Percentiles rank a stretch among this genome's conserved stretches.
These are phyloP conservation scores for Mollisiaceae sp. DNA, from an alignment of 2,329 filamentous ascomycete species.

Conservation along the genomic window DNA sequence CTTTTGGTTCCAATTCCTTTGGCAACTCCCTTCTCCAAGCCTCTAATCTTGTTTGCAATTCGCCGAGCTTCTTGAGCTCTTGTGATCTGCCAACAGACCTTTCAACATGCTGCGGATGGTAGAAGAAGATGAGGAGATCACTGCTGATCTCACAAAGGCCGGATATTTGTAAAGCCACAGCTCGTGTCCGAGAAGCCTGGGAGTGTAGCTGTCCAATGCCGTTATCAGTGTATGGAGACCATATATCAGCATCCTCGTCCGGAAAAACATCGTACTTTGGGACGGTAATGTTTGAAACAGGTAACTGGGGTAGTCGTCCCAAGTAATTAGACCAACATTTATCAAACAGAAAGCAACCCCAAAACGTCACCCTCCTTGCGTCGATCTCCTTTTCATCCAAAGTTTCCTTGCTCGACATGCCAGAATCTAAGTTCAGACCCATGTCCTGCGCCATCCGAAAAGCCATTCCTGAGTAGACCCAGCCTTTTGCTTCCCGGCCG, in stretches of 20 bases:
- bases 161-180: conserved; percentile 80
- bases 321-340: conserved; percentile 99
- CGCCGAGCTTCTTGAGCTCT: conserved; percentile 90
- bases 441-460: conserved; percentile 97
- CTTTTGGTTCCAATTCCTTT: conserved; percentile 84
- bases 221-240: conserved; percentile 87
- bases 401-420: conserved; percentile 63
- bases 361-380: conserved; percentile 89
- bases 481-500: conserved; percentile 91
- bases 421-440: conserved; percentile 84
- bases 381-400: conserved; percentile 86
- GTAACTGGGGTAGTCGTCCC: conserved; percentile 86
- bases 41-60: conserved; percentile 87
- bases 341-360: conserved; percentile 98
- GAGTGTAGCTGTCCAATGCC: conserved; percentile 74
- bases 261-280: conserved; percentile 92
- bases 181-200: conserved; percentile 83
- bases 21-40: conserved; percentile 87
- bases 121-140: conserved; percentile 87
- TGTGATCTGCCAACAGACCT: conserved; percentile 73
- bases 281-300: conserved; percentile 78
- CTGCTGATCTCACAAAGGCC: conserved; percentile 92
- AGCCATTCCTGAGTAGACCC: conserved; percentile 98
- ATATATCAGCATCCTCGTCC: conserved; percentile 81
- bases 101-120: conserved; percentile 75